Evolutionary conservation across 345 rosid genomes (phyloP).

Genomic region (Orychophragmus violaceus): DNA sequence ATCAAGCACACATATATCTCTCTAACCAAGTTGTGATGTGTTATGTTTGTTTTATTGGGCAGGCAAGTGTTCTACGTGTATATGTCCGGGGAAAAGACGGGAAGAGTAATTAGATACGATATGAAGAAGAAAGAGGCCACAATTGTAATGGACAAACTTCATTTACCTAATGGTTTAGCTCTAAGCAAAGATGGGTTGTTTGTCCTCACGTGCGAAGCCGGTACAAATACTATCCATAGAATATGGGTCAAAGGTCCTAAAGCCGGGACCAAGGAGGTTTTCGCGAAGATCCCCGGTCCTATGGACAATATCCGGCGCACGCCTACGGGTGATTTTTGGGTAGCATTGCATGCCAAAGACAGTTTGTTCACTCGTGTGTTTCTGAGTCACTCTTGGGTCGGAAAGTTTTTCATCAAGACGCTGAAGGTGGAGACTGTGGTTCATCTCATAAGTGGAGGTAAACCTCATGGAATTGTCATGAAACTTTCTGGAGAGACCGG

Average conservation of each 20-base stretch:
- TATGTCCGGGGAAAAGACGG: not conserved
- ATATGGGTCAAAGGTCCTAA: conserved; percentile 44
- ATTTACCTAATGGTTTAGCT: conserved; percentile 66
- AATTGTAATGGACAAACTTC: conserved; percentile 33
- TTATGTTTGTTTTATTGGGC: not conserved
- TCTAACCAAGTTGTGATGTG: not conserved
- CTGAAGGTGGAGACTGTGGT: conserved; percentile 40
- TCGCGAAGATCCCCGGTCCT: conserved; percentile 43
- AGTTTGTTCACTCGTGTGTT: conserved; percentile 21
- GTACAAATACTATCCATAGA: conserved; percentile 29
- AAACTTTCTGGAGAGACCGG: conserved; percentile 48
- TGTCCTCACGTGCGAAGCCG: conserved; percentile 41
- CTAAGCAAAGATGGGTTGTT: conserved; percentile 52
- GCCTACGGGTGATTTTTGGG: conserved; percentile 23
- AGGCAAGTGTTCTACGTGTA: conserved; percentile 38
- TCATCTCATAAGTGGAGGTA: conserved; percentile 37
- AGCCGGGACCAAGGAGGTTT: conserved; percentile 34
- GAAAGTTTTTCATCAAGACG: conserved; percentile 32
- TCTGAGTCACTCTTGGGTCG: conserved; percentile 31
- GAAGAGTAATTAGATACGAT: conserved; percentile 27
- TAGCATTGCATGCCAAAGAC: conserved; percentile 11
- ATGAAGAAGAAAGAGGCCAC: conserved; percentile 29
- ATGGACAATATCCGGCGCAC: conserved; percentile 59
- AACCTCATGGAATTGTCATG: conserved; percentile 45
- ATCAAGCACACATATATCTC: not conserved